Evolutionary conservation across 148 eudicot species (phyloP), one percentile per base, ranked within the genome.

Genomic region (Heliosperma pusillum): DNA sequence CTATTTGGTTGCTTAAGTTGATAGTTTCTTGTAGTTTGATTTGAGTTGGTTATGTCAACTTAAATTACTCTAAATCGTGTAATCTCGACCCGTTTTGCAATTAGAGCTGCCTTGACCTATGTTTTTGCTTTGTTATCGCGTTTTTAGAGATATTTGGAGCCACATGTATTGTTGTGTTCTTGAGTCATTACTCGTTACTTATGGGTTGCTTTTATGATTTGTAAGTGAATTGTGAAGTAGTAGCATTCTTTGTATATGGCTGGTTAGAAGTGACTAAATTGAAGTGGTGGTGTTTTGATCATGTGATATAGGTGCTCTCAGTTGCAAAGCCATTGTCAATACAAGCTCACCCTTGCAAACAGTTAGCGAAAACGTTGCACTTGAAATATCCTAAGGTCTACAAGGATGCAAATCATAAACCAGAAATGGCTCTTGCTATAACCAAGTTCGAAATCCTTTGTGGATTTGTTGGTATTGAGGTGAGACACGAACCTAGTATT

Each of bases 381-480:
- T 85, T 82, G 62, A 45, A 72, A 42, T 84, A 83, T 67, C 97
- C 98, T 4, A 77, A 80, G 66, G 83, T 78, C 12, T 93, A 88
- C 78, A 91, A 86, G 77, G 94, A 91, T 81, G 92, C 33, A 11
- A 93, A 88, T 78, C 98, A 93, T 83, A 93, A 93, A 84, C 98
- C 97, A 50, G 98, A 93, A 81, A 93, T 93, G 98, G 94, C 95
- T 78, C 80, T 93, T 80, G 98, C 98, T 25, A 52, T 93, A 26
- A 91, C 98, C 3, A 87, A 91, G 58, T 91, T 93, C 47, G 91
- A 93, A 86, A 93, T 93, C 67, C 81, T 93, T 59, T 93, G 97
- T 72, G 98, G 97, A n/a, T 91, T 93, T 81, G 75, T 89, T 57
- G 74, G 83, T 69, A 76, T 86, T 9, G 80, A 93, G 98, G 98